These are phyloP conservation scores for Podaxis pistillaris DNA, from an alignment of 768 basidiomycete species.

Conservation along the genomic window DNA sequence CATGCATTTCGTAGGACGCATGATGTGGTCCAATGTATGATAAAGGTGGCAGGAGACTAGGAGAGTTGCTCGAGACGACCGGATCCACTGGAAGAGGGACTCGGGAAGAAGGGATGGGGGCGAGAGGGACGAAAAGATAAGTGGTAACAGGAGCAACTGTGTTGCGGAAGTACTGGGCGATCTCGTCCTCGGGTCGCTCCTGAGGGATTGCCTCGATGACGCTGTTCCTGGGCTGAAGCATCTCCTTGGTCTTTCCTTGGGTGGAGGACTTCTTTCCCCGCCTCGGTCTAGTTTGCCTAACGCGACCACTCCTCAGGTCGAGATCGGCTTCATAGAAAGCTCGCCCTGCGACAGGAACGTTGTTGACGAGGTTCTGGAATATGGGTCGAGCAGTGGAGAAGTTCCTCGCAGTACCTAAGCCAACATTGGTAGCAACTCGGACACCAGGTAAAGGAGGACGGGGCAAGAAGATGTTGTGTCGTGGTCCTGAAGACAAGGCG, in stretches of 20 bases:
- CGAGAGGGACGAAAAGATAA: conserved; percentile 71
- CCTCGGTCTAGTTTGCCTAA: conserved; percentile 3
- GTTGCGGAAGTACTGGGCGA: conserved; percentile 64
- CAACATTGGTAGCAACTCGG: conserved; percentile 61
- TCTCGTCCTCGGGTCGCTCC: conserved; percentile 26
- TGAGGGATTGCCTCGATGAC: conserved; percentile 17
- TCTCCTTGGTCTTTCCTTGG: conserved; percentile 14
- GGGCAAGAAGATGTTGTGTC: conserved; percentile 49
- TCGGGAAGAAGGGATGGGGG: conserved; percentile 69
- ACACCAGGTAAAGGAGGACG: conserved; percentile 43
- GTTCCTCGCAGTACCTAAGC: conserved; percentile 72
- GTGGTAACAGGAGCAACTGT: conserved; percentile 49
- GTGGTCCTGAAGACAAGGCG: conserved; percentile 34
- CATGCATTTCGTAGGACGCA: conserved; percentile 50
- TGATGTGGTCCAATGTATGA: conserved; percentile 52
- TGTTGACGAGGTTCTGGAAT: conserved; percentile 78
- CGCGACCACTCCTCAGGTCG: conserved; percentile 45
- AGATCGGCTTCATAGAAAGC: conserved; percentile 73
- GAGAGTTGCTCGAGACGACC: conserved; percentile 17
- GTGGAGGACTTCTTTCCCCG: conserved; percentile 9
- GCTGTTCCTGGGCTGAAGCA: conserved; percentile 17
- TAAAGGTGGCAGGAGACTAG: conserved; percentile 44
- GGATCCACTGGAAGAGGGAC: conserved; percentile 47
- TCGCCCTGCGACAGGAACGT: conserved; percentile 74
- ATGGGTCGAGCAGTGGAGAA: conserved; percentile 73